Evolutionary conservation across 257 asterid genomes (phyloP).

Genomic region (Lavandula angustifolia): DNA sequence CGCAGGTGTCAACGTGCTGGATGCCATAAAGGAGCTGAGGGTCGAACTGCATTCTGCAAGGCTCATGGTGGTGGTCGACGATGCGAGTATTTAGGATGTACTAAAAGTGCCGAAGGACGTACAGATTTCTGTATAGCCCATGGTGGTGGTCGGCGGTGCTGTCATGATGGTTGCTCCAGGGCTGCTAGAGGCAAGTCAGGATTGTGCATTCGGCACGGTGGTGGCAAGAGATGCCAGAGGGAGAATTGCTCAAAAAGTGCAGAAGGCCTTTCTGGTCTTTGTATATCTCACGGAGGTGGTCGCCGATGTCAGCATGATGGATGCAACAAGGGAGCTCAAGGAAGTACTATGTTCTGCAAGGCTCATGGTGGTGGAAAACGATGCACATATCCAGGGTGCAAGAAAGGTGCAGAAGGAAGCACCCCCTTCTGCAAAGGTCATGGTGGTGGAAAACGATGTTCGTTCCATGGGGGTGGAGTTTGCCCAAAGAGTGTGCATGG

Average conservation of each 20-base stretch:
- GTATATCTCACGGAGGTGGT: conserved; percentile 97
- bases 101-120: conserved; percentile 94
- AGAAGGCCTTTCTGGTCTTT: conserved; percentile 93
- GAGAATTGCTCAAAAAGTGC: conserved; percentile 87
- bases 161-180: conserved; percentile 63
- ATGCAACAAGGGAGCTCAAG: conserved; percentile 88
- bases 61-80: conserved; percentile 97
- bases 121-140: conserved; percentile 91
- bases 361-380: conserved; percentile 97
- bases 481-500: conserved; percentile 98
- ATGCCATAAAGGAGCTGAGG: conserved; percentile 94
- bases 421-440: conserved; percentile 92
- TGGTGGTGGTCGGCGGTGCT: conserved; percentile 93
- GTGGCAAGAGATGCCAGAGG: conserved; percentile 90
- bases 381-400: conserved; percentile 66
- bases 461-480: conserved; percentile 71
- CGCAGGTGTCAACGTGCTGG: conserved; percentile 85
- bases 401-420: conserved; percentile 94
- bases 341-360: conserved; percentile 86
- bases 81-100: conserved; percentile 83
- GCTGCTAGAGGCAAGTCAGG: conserved; percentile 96
- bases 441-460: conserved; percentile 92
- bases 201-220: conserved; percentile 91
- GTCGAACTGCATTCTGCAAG: conserved; percentile 95
- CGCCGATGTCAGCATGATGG: conserved; percentile 72